Evolutionary conservation across 2,329 filamentous ascomycete species (phyloP).

Genomic region (Fusarium armeniacum): DNA sequence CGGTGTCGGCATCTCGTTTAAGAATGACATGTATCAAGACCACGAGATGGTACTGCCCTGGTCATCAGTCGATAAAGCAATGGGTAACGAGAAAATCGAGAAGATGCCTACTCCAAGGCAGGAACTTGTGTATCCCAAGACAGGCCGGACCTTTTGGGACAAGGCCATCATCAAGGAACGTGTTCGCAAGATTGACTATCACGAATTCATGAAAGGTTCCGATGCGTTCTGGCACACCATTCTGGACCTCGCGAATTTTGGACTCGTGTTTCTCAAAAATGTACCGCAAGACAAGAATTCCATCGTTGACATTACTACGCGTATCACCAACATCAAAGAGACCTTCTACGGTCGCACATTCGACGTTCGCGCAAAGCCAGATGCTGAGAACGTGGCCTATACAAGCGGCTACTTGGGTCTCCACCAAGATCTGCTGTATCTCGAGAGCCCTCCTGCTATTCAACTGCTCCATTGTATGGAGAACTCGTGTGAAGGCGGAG

Average conservation of each 20-base stretch:
- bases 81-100: slow-evolving; percentile 45
- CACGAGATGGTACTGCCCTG: slow-evolving; percentile 55
- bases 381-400: slow-evolving; percentile 93
- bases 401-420: slow-evolving; percentile 85
- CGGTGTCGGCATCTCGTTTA: slow-evolving; percentile 72
- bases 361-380: slow-evolving; percentile 83
- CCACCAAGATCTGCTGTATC: slow-evolving; percentile 95
- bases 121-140: slow-evolving; percentile 51
- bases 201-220: slow-evolving; percentile 76
- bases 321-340: slow-evolving; percentile 83
- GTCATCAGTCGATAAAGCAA: slow-evolving; percentile 55
- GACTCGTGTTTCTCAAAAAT: slow-evolving; percentile 81
- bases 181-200: slow-evolving; percentile 74
- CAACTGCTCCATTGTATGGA: slow-evolving; percentile 92
- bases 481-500: slow-evolving; percentile 83
- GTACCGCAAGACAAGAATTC: slow-evolving; percentile 77
- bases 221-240: slow-evolving; percentile 72
- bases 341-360: slow-evolving; percentile 94
- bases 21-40: slow-evolving; percentile 57
- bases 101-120: slow-evolving; percentile 46
- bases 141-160: slow-evolving; percentile 61
- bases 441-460: slow-evolving; percentile 81
- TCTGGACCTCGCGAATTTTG: slow-evolving; percentile 72
- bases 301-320: slow-evolving; percentile 76
- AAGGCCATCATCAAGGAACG: slow-evolving; percentile 53